A percentile compares a stretch with the other conserved stretches of the same genome.
Evolutionary conservation across 768 basidiomycete species (phyloP).

Genomic region (Leccinum uliginosum): DNA sequence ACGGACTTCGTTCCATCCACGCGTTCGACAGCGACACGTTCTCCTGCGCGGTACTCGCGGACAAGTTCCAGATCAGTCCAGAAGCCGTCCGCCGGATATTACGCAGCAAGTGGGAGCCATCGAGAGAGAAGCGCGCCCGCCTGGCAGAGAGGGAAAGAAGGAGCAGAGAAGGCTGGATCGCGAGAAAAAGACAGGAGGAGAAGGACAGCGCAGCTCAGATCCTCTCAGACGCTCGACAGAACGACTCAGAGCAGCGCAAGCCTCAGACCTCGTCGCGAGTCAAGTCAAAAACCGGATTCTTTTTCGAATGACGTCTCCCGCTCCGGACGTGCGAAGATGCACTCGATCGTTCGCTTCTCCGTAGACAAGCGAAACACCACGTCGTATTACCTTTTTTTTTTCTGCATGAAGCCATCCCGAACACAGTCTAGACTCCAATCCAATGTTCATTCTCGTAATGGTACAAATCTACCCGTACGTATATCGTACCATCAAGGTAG

Average conservation of each 20-base stretch:
- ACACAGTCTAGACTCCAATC: conserved; percentile 4
- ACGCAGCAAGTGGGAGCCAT: conserved; percentile 68
- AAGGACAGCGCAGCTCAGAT: conserved; percentile 34
- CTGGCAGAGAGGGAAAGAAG: conserved; percentile 49
- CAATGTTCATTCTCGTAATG: conserved; percentile 10
- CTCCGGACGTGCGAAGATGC: conserved; percentile 13
- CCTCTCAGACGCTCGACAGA: conserved; percentile 19
- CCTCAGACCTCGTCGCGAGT: conserved; percentile 20
- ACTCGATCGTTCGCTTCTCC: not conserved
- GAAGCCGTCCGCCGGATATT: conserved; percentile 80
- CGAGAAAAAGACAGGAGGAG: conserved; percentile 41
- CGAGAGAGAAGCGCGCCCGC: conserved; percentile 46
- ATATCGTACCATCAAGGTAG: conserved; percentile 6
- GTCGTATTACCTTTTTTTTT: conserved; percentile 7
- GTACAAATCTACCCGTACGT: conserved; percentile 1
- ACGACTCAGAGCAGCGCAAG: conserved; percentile 6
- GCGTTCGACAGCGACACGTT: conserved; percentile 58
- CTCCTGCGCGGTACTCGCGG: conserved; percentile 63
- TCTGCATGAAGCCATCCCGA: not conserved
- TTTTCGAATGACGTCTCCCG: conserved; percentile 34
- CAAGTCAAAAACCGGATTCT: conserved; percentile 34
- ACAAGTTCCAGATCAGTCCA: conserved; percentile 72
- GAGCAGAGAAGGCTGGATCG: conserved; percentile 36
- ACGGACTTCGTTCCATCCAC: conserved; percentile 66
- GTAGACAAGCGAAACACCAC: conserved; percentile 1